Evolutionary conservation across 192 early-diverging fungal species (phyloP).

Genomic region (Podochytrium sp.): DNA sequence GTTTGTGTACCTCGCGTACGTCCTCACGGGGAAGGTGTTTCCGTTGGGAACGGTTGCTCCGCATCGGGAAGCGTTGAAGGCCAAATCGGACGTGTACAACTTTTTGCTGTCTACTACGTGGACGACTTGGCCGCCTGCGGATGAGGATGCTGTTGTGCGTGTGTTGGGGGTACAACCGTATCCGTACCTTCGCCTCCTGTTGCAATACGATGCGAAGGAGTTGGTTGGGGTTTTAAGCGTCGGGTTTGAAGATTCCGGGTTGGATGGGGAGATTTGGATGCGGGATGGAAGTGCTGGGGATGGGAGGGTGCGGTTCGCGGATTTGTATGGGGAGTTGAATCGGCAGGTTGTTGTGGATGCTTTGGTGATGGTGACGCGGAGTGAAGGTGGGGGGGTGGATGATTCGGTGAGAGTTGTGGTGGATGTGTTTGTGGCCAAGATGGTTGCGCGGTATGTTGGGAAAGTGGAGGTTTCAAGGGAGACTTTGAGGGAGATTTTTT

Average conservation of each 20-base stretch:
- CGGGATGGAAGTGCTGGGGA: slow-evolving; percentile 36
- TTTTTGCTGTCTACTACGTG: slow-evolving; percentile 43
- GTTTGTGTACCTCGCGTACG: slow-evolving; percentile 55
- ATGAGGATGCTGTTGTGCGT: neutral
- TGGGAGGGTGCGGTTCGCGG: slow-evolving; percentile 35
- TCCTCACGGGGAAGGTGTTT: slow-evolving; percentile 54
- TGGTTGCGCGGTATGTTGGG: slow-evolving; percentile 23
- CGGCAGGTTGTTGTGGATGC: slow-evolving; percentile 53
- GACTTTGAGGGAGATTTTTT: slow-evolving; percentile 26
- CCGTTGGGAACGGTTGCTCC: slow-evolving; percentile 45
- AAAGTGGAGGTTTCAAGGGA: neutral
- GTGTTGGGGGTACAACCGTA: slow-evolving; percentile 43
- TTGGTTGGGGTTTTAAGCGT: slow-evolving; percentile 41
- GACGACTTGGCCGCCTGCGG: slow-evolving; percentile 41
- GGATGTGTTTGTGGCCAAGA: slow-evolving; percentile 37
- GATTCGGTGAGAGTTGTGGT: neutral
- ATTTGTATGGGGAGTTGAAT: slow-evolving; percentile 35
- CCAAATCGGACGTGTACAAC: slow-evolving; percentile 46
- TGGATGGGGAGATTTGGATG: slow-evolving; percentile 43
- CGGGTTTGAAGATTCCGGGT: slow-evolving; percentile 38
- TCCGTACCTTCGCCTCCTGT: slow-evolving; percentile 51
- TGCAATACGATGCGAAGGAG: slow-evolving; percentile 43
- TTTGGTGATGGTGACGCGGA: slow-evolving; percentile 32
- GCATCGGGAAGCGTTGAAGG: slow-evolving; percentile 31
- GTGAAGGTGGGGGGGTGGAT: slow-evolving; percentile 3